A percentile compares a stretch with the other conserved stretches of the same genome.
phyloP scores from a whole-genome alignment of 148 eudicot genomes.

The Dianthus caryophyllus region DNA sequence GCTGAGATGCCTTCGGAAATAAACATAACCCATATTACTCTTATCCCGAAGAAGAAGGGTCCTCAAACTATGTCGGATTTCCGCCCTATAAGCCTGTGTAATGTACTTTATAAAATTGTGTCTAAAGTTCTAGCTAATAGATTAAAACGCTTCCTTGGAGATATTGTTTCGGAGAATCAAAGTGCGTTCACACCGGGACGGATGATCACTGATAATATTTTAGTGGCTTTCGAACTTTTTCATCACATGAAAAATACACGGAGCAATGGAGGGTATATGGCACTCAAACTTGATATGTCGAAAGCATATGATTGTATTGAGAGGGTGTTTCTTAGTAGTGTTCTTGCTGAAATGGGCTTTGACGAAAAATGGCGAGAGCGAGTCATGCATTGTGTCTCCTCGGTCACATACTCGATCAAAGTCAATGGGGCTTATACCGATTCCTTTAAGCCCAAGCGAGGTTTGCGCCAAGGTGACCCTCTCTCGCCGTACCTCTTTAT shows the following conservation, averaged over 20 bases:
- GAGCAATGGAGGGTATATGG: background rate
- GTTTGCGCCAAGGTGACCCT: no score
- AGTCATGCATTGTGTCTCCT: background rate
- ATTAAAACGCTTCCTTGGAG: no score
- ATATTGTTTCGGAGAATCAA: no score
- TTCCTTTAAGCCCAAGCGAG: no score
- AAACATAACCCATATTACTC: background rate
- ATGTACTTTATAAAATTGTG: no score
- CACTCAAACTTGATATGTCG: background rate
- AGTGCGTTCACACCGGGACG: background rate
- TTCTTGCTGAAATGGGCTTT: background rate
- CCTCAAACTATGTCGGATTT: background rate
- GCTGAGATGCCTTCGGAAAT: background rate
- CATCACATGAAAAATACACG: background rate
- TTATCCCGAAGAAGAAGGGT: background rate
- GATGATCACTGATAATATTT: background rate
- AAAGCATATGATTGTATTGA: background rate
- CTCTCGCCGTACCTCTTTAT: no score
- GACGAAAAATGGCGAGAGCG: background rate
- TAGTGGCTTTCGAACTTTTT: background rate
- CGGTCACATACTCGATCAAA: background rate
- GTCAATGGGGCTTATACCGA: background rate
- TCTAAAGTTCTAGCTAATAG: no score
- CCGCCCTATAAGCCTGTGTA: background rate
- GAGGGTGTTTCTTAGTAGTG: background rate